These are phyloP conservation scores for Zymoseptoria brevis DNA, from an alignment of 2,329 filamentous ascomycete species.

Conservation along the genomic window DNA sequence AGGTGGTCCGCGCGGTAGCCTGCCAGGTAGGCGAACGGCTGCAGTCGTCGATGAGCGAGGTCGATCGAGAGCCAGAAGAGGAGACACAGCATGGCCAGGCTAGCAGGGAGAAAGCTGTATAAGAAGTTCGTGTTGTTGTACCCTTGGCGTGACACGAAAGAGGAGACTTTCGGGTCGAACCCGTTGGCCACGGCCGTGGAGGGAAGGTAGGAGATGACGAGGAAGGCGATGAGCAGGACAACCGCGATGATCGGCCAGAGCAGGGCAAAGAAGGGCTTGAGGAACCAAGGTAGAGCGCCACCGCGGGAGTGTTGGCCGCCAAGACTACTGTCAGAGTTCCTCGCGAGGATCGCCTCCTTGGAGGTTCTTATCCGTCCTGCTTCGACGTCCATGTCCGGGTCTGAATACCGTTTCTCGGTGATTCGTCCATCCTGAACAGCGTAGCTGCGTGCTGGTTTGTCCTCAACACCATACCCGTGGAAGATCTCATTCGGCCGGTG, in stretches of 20 bases:
- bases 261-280: conserved; percentile 59
- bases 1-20: conserved; percentile 28
- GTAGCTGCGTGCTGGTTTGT: conserved; percentile 44
- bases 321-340: background rate
- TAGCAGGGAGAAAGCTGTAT: conserved; percentile 66
- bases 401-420: conserved; percentile 36
- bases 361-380: conserved; percentile 38
- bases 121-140: conserved; percentile 86
- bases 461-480: conserved; percentile 67
- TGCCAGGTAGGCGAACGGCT: conserved; percentile 59
- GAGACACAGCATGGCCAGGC: conserved; percentile 60
- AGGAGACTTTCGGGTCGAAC: conserved; percentile 61
- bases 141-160: conserved; percentile 38
- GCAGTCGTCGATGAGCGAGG: conserved; percentile 55
- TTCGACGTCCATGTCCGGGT: conserved; percentile 27
- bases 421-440: conserved; percentile 43
- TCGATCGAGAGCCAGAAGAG: conserved; percentile 61
- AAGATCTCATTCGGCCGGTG: conserved; percentile 60
- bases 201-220: conserved; percentile 67
- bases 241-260: conserved; percentile 55
- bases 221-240: conserved; percentile 59
- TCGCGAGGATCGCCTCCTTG: conserved; percentile 24
- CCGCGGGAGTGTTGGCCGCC: background rate
- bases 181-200: conserved; percentile 58
- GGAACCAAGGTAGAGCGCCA: conserved; percentile 57